phyloP scores from a whole-genome alignment of 2,329 filamentous ascomycete species.

The Microcera coccophila region DNA sequence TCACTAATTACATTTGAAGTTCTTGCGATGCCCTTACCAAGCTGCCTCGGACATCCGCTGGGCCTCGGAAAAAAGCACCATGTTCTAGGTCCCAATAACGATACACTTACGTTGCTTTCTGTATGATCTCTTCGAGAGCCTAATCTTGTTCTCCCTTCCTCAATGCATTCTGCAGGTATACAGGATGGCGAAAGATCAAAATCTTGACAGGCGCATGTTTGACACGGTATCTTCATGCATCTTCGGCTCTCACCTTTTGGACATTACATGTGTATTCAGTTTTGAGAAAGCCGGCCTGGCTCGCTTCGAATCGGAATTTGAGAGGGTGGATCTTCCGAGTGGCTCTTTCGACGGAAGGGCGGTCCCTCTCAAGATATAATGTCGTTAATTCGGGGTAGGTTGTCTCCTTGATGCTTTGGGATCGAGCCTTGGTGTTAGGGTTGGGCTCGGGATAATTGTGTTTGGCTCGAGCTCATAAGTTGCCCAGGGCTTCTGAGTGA shows the following conservation, averaged over 20 bases:
- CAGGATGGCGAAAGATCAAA: slow-evolving; percentile 52
- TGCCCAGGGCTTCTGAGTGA: slow-evolving; percentile 30
- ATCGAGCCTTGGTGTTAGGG: not conserved
- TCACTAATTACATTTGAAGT: not conserved
- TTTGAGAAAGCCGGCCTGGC: slow-evolving; percentile 8
- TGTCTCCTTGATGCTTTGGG: not conserved
- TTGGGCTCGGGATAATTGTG: not conserved
- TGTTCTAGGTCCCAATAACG: slow-evolving; percentile 53
- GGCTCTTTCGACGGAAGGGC: slow-evolving; percentile 18
- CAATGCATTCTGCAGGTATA: slow-evolving; percentile 49
- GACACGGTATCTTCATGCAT: slow-evolving; percentile 11
- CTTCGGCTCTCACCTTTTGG: slow-evolving; percentile 1
- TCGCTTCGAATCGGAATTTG: slow-evolving; percentile 22
- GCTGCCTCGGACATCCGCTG: slow-evolving; percentile 20
- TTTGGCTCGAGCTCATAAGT: slow-evolving; percentile 2
- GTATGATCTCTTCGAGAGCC: slow-evolving; percentile 46
- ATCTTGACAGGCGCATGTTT: slow-evolving; percentile 53
- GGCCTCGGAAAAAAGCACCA: slow-evolving; percentile 48
- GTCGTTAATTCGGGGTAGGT: slow-evolving; percentile 14
- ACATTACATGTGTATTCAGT: slow-evolving; percentile 1
- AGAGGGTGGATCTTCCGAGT: slow-evolving; percentile 22
- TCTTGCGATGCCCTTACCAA: slow-evolving; percentile 5
- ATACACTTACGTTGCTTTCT: slow-evolving; percentile 45
- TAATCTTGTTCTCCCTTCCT: slow-evolving; percentile 34
- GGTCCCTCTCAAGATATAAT: slow-evolving; percentile 21